These are phyloP conservation scores for Penicillium daleae DNA, from an alignment of 495 filamentous ascomycete species.

Conservation along the genomic window DNA sequence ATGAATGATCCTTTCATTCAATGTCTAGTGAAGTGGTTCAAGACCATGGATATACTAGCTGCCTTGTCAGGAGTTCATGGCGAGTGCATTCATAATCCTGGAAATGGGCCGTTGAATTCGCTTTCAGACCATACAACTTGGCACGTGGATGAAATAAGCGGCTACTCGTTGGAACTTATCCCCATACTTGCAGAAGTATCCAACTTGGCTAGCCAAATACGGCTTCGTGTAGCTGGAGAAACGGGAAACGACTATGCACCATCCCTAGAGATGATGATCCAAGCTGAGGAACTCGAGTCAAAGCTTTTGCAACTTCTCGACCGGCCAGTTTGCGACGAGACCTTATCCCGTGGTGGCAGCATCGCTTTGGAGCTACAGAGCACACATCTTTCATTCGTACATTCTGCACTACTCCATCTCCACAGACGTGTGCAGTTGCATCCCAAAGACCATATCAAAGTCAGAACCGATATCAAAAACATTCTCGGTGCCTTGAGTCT, in stretches of 20 bases:
- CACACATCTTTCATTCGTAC: conserved; percentile 37
- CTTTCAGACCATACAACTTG: not conserved
- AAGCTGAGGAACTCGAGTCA: conserved; percentile 21
- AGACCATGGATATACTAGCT: conserved; percentile 35
- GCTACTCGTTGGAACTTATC: conserved; percentile 35
- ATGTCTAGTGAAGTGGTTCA: conserved; percentile 40
- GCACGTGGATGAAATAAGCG: conserved; percentile 37
- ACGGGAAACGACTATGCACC: not conserved
- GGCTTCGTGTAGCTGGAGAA: not conserved
- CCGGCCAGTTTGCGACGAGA: conserved; percentile 7
- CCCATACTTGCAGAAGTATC: conserved; percentile 29
- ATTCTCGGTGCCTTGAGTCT: conserved; percentile 27
- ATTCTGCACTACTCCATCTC: conserved; percentile 37
- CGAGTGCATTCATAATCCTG: conserved; percentile 3
- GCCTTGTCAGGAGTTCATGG: conserved; percentile 26
- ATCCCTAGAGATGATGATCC: not conserved
- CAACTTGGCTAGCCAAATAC: conserved; percentile 15
- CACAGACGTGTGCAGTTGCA: conserved; percentile 34
- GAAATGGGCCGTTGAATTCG: conserved; percentile 10
- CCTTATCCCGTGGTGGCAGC: not conserved
- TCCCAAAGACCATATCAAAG: conserved; percentile 26
- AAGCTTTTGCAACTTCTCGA: conserved; percentile 22
- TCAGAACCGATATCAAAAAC: conserved; percentile 26
- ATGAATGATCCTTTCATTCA: conserved; percentile 21
- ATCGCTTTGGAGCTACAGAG: conserved; percentile 26